phyloP scores from a whole-genome alignment of 139 green algal genomes.

The Chlamydomonas sphaeroides region DNA sequence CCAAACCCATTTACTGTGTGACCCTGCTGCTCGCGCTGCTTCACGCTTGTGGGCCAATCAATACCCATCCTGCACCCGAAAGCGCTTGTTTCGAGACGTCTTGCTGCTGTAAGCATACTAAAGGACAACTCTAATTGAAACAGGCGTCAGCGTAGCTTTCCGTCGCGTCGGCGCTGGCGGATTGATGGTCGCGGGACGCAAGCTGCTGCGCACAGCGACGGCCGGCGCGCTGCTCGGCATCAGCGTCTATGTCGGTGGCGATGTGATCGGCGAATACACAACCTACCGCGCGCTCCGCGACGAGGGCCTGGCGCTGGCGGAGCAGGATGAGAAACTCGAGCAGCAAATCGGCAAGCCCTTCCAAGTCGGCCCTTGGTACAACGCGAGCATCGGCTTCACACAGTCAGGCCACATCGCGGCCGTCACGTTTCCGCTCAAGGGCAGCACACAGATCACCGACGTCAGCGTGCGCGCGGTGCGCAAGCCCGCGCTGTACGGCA shows the following conservation, averaged over 20 bases:
- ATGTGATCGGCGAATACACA: constrained; percentile 44
- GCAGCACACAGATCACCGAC: constrained; percentile 54
- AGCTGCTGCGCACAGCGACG: constrained; percentile 5
- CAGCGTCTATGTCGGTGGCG: constrained; percentile 19
- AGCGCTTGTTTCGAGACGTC: too few species aligned
- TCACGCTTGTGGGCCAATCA: too few species aligned
- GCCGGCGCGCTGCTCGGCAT: constrained; percentile 26
- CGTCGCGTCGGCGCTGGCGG: too few species aligned
- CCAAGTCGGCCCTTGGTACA: constrained; percentile 50
- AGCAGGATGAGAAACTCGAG: constrained; percentile 16
- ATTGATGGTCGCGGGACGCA: too few species aligned
- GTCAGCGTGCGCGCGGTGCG: constrained; percentile 47
- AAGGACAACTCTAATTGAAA: too few species aligned
- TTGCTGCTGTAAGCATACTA: too few species aligned
- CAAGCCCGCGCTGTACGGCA: not conserved
- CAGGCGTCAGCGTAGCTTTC: too few species aligned
- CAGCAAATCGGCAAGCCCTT: constrained; percentile 44
- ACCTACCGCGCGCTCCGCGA: constrained; percentile 39
- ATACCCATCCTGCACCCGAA: too few species aligned
- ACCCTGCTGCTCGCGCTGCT: too few species aligned
- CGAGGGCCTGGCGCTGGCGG: constrained; percentile 19
- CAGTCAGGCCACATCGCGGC: constrained; percentile 41
- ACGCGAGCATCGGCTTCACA: constrained; percentile 53
- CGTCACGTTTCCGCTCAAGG: constrained; percentile 51
- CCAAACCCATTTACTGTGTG: too few species aligned